Percentiles rank a stretch among this genome's conserved stretches.
These are phyloP conservation scores for Tuber magnatum DNA, from an alignment of 495 filamentous ascomycete genomes.

Conservation along the genomic window DNA sequence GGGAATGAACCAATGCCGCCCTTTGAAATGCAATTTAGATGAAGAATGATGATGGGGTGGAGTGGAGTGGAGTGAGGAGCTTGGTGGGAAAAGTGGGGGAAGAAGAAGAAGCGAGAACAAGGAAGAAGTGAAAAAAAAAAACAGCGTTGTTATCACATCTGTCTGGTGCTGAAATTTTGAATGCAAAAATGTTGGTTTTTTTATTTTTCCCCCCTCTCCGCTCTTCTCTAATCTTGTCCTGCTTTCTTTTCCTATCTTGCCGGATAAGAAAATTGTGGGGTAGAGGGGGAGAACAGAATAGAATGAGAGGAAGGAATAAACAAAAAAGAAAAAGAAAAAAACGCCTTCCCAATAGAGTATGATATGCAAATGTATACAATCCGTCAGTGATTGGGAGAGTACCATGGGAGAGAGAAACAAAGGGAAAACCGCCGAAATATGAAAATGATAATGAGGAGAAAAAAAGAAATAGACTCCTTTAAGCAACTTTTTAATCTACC, in stretches of 20 bases:
- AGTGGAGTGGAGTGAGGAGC: background rate
- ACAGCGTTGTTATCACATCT: background rate
- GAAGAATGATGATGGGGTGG: conserved; percentile 21
- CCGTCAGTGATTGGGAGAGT: background rate
- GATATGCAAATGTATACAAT: conserved; percentile 1
- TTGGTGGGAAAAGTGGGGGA: conserved; percentile 8
- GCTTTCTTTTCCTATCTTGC: background rate
- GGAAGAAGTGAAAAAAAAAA: conserved; percentile 3
- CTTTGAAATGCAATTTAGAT: background rate
- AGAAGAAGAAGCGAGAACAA: background rate
- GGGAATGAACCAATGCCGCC: conserved; percentile 2
- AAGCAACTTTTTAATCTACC: background rate
- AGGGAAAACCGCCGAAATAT: conserved; percentile 11
- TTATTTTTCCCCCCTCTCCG: background rate
- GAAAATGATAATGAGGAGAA: conserved; percentile 19
- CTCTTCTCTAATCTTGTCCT: background rate
- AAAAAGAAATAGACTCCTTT: conserved; percentile 12
- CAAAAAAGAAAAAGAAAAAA: background rate
- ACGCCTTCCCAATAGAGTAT: background rate
- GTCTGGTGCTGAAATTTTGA: background rate
- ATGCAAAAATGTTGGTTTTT: background rate
- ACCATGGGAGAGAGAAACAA: background rate
- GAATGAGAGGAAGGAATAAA: background rate
- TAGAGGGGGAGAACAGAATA: conserved; percentile 3
- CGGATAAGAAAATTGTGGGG: conserved; percentile 7